Evolutionary conservation across 2,329 filamentous ascomycete genomes (phyloP).

Genomic region (Ilyonectria destructans): DNA sequence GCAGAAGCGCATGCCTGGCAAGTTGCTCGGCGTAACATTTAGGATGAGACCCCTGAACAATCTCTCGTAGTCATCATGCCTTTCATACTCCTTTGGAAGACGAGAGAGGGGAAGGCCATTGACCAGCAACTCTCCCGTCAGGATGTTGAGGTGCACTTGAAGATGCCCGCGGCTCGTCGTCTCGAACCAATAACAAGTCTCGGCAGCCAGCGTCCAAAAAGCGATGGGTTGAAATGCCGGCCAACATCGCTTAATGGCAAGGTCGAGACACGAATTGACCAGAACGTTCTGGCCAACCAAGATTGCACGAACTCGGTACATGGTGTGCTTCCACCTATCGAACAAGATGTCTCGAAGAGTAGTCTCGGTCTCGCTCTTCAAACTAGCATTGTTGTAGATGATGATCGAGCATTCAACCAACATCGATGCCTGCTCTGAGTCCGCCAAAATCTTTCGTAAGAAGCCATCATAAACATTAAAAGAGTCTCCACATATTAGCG

Average conservation of each 20-base stretch:
- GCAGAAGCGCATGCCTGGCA: conserved; percentile 58
- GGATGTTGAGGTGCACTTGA: conserved; percentile 30
- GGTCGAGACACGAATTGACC: conserved; percentile 24
- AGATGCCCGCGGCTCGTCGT: conserved; percentile 4
- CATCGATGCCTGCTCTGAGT: conserved; percentile 31
- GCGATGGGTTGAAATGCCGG: conserved; percentile 22
- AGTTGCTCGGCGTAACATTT: conserved; percentile 40
- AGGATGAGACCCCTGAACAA: conserved; percentile 34
- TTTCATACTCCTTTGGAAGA: conserved; percentile 25
- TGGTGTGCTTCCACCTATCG: conserved; percentile 28
- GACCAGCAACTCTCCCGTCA: conserved; percentile 34
- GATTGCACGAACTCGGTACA: conserved; percentile 22
- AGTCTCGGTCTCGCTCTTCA: background rate
- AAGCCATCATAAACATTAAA: conserved; percentile 32
- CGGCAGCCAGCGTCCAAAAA: conserved; percentile 2
- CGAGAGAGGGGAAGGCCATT: conserved; percentile 34
- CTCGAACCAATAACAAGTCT: conserved; percentile 36
- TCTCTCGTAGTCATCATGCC: conserved; percentile 25
- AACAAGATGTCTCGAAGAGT: conserved; percentile 17
- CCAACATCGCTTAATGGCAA: conserved; percentile 40
- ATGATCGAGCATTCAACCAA: conserved; percentile 34
- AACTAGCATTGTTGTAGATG: conserved; percentile 20
- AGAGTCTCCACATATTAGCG: conserved; percentile 34
- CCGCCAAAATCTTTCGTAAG: conserved; percentile 10
- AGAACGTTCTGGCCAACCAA: background rate